These are phyloP conservation scores for Coniferiporia weirii DNA, from an alignment of 1,284 basidiomycete species.

Conservation along the genomic window DNA sequence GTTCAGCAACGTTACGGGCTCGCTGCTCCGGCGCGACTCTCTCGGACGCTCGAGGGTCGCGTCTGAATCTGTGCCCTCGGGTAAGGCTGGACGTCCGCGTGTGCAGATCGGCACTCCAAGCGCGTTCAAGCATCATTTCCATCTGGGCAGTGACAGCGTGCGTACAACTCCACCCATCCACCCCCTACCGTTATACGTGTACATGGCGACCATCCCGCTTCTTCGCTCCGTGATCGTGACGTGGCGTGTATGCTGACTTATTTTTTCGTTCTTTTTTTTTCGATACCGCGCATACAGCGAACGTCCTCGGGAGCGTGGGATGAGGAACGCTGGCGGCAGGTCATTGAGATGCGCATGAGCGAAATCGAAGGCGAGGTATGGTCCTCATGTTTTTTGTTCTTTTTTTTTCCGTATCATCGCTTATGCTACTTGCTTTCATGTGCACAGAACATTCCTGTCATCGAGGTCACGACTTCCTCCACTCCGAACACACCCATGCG, in stretches of 20 bases:
- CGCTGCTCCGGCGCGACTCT: conserved; percentile 1
- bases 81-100: not conserved
- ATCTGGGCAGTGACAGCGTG: conserved; percentile 11
- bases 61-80: conserved; percentile 2
- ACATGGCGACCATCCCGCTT: not conserved
- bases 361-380: not conserved
- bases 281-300: not conserved
- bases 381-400: not conserved
- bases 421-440: not conserved
- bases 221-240: not conserved
- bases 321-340: conserved; percentile 10
- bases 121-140: conserved; percentile 18
- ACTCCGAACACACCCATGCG: not conserved
- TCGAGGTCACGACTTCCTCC: conserved; percentile 5
- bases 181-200: not conserved
- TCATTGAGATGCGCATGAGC: conserved; percentile 7
- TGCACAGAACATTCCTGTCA: conserved; percentile 3
- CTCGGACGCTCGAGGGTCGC: conserved; percentile 4
- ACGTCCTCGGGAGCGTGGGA: conserved; percentile 7
- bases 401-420: not conserved
- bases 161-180: not conserved
- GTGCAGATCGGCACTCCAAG: conserved; percentile 12
- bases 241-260: not conserved
- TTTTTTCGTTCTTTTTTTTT: not conserved
- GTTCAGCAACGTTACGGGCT: not conserved